Percentiles rank a stretch among this genome's conserved stretches.
These are phyloP conservation scores for Epichloe elymi DNA, from an alignment of 2,329 filamentous ascomycete genomes.

Conservation along the genomic window DNA sequence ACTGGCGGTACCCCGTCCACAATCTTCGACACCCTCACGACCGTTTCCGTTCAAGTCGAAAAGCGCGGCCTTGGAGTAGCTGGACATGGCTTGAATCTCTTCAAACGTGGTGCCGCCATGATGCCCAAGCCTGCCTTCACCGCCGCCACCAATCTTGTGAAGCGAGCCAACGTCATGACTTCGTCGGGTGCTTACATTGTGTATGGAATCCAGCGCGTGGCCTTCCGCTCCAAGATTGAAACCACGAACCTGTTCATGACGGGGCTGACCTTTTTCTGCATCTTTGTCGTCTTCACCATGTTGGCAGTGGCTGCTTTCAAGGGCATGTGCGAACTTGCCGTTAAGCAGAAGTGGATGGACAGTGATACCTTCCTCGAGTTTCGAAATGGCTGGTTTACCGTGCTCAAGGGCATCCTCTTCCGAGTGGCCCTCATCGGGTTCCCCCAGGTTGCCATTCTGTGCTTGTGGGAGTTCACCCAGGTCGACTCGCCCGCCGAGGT, in stretches of 20 bases:
- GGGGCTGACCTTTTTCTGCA: constrained; percentile 74
- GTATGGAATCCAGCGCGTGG: constrained; percentile 77
- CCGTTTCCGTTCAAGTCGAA: constrained; percentile 72
- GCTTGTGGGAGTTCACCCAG: constrained; percentile 84
- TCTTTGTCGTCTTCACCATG: constrained; percentile 66
- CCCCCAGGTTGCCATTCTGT: constrained; percentile 74
- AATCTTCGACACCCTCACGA: constrained; percentile 59
- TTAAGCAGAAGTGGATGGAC: constrained; percentile 66
- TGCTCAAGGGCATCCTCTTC: constrained; percentile 89
- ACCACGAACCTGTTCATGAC: constrained; percentile 89
- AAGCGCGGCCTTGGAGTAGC: constrained; percentile 39
- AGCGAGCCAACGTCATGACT: constrained; percentile 41
- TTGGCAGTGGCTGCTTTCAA: constrained; percentile 69
- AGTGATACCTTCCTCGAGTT: constrained; percentile 82
- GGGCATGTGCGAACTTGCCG: constrained; percentile 61
- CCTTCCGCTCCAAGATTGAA: constrained; percentile 65
- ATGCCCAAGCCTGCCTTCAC: constrained; percentile 27
- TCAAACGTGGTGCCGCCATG: constrained; percentile 42
- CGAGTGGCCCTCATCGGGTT: constrained; percentile 82
- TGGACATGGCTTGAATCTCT: constrained; percentile 27
- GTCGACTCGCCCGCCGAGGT: constrained; percentile 77
- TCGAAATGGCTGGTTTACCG: constrained; percentile 84
- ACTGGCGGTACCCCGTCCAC: constrained; percentile 78
- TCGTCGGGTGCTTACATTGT: constrained; percentile 48
- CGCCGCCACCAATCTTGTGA: constrained; percentile 30